Base-by-base conservation (phyloP, 2,329 filamentous ascomycete species). In the Epichloe sylvatica region DNA sequence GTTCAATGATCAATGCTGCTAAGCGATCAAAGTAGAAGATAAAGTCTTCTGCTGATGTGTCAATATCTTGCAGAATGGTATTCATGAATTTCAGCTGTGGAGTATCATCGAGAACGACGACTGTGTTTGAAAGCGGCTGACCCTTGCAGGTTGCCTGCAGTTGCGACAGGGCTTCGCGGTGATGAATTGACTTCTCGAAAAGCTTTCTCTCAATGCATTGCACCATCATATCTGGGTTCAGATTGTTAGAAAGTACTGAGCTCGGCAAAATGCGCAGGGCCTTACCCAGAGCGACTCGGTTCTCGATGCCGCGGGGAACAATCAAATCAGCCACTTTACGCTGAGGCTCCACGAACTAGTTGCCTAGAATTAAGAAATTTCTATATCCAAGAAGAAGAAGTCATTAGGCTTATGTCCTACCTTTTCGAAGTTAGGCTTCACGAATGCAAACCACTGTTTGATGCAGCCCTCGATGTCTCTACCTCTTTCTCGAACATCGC, bases 11-110 rank as follows among this genome's bases (percentile, higher is more conserved):
- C 47, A 96, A 72, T n/a, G 85, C 80, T 2, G 86, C 81, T 37
- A 97, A 72, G 37, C 92, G 80, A 66, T 98, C 89, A 65, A 97
- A 96, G 67, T 97, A 97, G 67, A 97, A 97, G 54, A 95, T 87
- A 63, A 96, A 97, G 58, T 97, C 90, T 62, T 95, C 91, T 40
- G 86, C 77, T 6, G 77, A 72, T 0, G 88, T 91, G 45, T 81
- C 76, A 17, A 86, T 83, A 58, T 92, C 78, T 61, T 94, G 84
- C 39, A 98, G 78, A 50, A 96, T 85, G 0, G 90, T 96, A 63
- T 87, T 90, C 78, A 98, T 95, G 44, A 82, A 90, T 50, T 75
- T 76, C 49, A 96, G 74, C 65, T 98, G 92, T 8, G 82, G 77
- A 1, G 86, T 94, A 53, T 86, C 77, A 41, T 83, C 74, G 50